Percentiles rank a stretch among this genome's conserved stretches.
phyloP scores from a whole-genome alignment of 2,329 filamentous ascomycete species.

The Westerdykella sp. region DNA sequence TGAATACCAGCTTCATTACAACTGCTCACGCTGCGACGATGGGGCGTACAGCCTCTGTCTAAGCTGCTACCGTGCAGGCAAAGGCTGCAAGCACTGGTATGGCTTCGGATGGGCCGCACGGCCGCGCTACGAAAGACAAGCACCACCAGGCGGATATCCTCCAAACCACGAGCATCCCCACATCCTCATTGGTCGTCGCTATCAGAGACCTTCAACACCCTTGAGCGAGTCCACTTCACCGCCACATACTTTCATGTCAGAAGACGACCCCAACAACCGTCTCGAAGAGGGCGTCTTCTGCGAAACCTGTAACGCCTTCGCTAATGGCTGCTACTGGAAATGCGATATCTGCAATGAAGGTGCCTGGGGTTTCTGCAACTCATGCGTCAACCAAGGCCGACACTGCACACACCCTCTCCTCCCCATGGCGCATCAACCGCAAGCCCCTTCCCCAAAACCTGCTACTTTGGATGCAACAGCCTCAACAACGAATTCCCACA shows the following conservation, averaged over 20 bases:
- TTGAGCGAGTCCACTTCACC: slow-evolving; percentile 17
- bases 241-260: slow-evolving; percentile 43
- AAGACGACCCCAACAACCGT: slow-evolving; percentile 60
- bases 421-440: slow-evolving; percentile 59
- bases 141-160: slow-evolving; percentile 38
- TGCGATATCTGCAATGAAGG: slow-evolving; percentile 83
- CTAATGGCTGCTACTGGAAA: slow-evolving; percentile 84
- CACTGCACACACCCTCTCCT: slow-evolving; percentile 78
- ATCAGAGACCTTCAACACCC: slow-evolving; percentile 26
- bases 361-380: slow-evolving; percentile 90
- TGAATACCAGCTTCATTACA: slow-evolving; percentile 81
- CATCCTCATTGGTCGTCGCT: slow-evolving; percentile 45
- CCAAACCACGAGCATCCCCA: slow-evolving; percentile 46
- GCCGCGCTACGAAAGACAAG: slow-evolving; percentile 53
- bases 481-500: slow-evolving; percentile 6
- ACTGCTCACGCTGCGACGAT: slow-evolving; percentile 63
- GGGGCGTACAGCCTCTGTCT: slow-evolving; percentile 76
- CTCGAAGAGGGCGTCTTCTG: slow-evolving; percentile 82
- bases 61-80: slow-evolving; percentile 68
- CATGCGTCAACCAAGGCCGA: slow-evolving; percentile 74
- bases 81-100: slow-evolving; percentile 80
- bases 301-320: slow-evolving; percentile 63
- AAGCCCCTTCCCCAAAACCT: slow-evolving; percentile 9
- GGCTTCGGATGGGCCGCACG: slow-evolving; percentile 74
- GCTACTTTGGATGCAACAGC: slow-evolving; percentile 6